phyloP scores from a whole-genome alignment of 495 filamentous ascomycete species.

The Neohortaea acidophila region DNA sequence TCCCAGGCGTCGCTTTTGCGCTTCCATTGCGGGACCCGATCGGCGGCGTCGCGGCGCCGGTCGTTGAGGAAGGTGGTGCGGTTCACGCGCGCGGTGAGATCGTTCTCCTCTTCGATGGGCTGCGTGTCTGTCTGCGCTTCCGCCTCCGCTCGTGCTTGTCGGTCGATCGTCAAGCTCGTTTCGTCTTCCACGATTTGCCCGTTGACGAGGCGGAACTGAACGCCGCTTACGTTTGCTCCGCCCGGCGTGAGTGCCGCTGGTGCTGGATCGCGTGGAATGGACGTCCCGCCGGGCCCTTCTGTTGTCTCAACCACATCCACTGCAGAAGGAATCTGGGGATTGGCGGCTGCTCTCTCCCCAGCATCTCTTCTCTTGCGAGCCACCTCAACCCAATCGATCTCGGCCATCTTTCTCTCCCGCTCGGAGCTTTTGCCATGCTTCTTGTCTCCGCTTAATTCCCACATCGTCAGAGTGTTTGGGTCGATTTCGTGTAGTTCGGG shows the following conservation, averaged over 20 bases:
- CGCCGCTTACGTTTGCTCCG: conserved; percentile 23
- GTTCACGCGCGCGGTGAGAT: conserved; percentile 64
- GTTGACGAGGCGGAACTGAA: conserved; percentile 58
- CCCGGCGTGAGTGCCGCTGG: conserved; percentile 1
- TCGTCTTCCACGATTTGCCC: conserved; percentile 72
- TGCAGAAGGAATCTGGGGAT: background rate
- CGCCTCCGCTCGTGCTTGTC: conserved; percentile 48
- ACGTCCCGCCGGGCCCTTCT: conserved; percentile 1
- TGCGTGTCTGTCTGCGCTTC: conserved; percentile 42
- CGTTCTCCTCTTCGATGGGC: conserved; percentile 58
- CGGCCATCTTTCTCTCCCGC: conserved; percentile 42
- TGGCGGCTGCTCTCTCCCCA: background rate
- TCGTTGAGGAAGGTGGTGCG: conserved; percentile 52
- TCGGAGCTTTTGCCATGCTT: conserved; percentile 69
- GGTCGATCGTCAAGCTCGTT: conserved; percentile 61
- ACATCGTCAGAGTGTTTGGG: conserved; percentile 59
- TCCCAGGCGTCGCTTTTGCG: conserved; percentile 63
- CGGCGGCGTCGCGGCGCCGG: conserved; percentile 20
- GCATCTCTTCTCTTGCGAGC: conserved; percentile 32
- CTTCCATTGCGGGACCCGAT: conserved; percentile 23
- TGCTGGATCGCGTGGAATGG: conserved; percentile 2
- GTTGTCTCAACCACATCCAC: conserved; percentile 1
- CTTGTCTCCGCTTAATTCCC: conserved; percentile 61
- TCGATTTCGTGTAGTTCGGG: conserved; percentile 59
- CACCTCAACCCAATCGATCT: conserved; percentile 38